Evolutionary conservation across 2,329 filamentous ascomycete genomes (phyloP).

Genomic region (Immersiporthe knoxdaviesiana): DNA sequence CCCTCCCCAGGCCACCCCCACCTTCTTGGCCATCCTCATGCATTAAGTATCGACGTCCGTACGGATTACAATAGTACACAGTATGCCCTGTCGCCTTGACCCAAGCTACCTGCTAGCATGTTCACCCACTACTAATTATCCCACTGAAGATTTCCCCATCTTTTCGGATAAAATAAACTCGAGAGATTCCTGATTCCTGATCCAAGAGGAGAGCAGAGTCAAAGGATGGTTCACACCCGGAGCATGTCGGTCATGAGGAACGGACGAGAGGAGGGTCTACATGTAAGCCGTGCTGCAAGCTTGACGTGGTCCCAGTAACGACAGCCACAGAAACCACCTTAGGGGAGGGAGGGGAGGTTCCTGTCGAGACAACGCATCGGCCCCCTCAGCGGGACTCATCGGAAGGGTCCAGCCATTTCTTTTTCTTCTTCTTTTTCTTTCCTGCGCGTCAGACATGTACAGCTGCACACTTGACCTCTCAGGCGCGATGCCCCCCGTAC

Average conservation of each 20-base stretch:
- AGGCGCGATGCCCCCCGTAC: neutral
- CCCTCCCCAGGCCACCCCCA: neutral
- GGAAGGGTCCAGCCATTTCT: neutral
- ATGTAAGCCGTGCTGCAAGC: slow-evolving; percentile 2
- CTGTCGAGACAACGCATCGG: neutral
- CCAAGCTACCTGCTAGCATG: neutral
- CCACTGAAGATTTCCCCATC: neutral
- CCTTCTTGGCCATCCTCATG: neutral
- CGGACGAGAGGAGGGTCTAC: neutral
- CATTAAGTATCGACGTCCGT: no score
- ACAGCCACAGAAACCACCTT: neutral
- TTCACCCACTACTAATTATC: neutral
- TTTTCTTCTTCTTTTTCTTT: no score
- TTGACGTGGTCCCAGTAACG: slow-evolving; percentile 9
- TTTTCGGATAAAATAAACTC: neutral
- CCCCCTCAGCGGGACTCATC: neutral
- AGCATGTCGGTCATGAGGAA: neutral
- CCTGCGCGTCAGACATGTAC: neutral
- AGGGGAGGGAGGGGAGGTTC: neutral
- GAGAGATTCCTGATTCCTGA: neutral
- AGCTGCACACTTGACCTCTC: neutral
- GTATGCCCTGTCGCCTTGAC: neutral
- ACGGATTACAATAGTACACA: no score
- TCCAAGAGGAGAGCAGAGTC: neutral
- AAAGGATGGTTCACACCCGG: neutral